These are phyloP conservation scores for Barnettozyma hawaiiensis DNA, from an alignment of 1,139 yeast genomes.

Conservation along the genomic window DNA sequence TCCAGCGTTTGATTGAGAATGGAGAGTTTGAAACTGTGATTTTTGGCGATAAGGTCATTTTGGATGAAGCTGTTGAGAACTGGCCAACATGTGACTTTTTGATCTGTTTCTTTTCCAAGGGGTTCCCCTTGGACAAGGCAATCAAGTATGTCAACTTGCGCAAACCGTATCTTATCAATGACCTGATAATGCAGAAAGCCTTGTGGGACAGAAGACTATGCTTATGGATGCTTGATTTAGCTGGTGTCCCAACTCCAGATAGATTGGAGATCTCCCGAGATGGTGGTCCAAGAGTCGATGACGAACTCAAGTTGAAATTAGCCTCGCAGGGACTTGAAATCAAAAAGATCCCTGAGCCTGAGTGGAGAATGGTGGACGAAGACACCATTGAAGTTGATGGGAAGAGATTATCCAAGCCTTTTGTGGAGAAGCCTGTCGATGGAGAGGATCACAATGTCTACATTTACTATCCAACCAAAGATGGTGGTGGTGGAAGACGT, in stretches of 20 bases:
- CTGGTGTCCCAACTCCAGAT: constrained; percentile 81
- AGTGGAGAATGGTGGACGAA: constrained; percentile 80
- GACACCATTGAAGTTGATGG: constrained; percentile 84
- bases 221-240: constrained; percentile 71
- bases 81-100: constrained; percentile 99
- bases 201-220: constrained; percentile 96
- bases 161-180: constrained; percentile 87
- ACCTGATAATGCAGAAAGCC: constrained; percentile 83
- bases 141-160: constrained; percentile 84
- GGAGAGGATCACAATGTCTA: constrained; percentile 98
- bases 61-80: constrained; percentile 88
- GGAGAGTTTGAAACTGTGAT: constrained; percentile 96
- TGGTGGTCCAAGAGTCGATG: constrained; percentile 89
- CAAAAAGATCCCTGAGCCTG: constrained; percentile 55
- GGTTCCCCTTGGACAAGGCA: constrained; percentile 95
- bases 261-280: constrained; percentile 89
- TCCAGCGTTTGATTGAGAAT: constrained; percentile 80
- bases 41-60: constrained; percentile 94
- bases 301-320: constrained; percentile 51
- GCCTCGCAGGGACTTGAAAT: constrained; percentile 55
- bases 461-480: constrained; percentile 79
- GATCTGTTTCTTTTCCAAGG: constrained; percentile 88
- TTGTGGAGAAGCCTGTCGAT: constrained; percentile 97
- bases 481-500: constrained; percentile 97
- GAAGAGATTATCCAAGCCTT: constrained; percentile 70